Base-by-base conservation (phyloP, 1,284 basidiomycete species). In the Pseudozyma pruni region DNA sequence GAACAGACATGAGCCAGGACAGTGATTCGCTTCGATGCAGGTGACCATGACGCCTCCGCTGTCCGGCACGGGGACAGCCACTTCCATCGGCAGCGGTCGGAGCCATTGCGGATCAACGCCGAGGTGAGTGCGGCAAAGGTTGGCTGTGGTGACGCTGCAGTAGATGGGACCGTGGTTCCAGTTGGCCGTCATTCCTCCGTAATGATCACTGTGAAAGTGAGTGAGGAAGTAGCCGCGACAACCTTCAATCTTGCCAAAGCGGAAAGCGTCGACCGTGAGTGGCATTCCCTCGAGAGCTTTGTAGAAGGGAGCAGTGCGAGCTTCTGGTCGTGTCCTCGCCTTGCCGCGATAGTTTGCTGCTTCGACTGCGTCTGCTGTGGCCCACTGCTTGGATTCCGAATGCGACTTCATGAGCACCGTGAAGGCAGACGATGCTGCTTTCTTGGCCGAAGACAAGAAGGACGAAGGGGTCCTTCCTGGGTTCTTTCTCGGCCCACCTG, bases 101-200 rank as follows among this genome's bases (percentile, higher is more conserved):
- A 98, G 88, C 91, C 91, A 98, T 83, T 90, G 88, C 29, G 86
- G 86, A 76, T 94, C 90, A 4, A 98, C 94, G 14, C 88, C 87
- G 3, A 98, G 87, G 88, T 94, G 94, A 74, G 92, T 90, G 23
- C 90, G 86, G 67, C 98, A 92, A 9, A 98, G 85, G 64, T 93
- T 94, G 11, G 92, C 93, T 0, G 95, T 98, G 5, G 88, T 79
- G 31, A 72, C 83, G 23, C 94, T 96, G 83, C 94, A 97, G 83
- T 98, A 98, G 35, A 98, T 95, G 1, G 90, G 92, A 0, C 95
- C 95, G 72, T 88, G 88, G 59, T 88, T 89, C 95, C 95, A 98
- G 43, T 86, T 89, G 7, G 90, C 88, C 0, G 58, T 68, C 38
- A 77, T 72, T 38, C 82, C 72, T 38, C 77, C 72, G 74, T 83